Conservation (phyloP, 2,329 filamentous ascomycete species). For the Penicillium sp. region DNA sequence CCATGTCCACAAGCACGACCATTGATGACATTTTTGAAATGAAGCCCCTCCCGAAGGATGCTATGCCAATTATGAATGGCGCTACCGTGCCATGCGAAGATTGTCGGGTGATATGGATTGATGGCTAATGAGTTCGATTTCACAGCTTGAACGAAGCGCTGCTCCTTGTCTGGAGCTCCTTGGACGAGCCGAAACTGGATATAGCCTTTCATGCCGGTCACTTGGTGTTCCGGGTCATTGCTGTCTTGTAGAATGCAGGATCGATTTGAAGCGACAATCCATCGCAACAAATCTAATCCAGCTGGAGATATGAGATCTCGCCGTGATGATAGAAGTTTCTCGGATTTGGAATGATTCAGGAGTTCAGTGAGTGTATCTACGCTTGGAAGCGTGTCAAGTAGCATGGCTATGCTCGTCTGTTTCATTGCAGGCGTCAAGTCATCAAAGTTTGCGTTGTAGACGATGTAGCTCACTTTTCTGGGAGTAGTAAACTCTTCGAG, state of each 20-base stretch:
- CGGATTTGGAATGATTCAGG: slow-evolving; percentile 32
- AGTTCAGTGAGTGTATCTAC: slow-evolving; percentile 46
- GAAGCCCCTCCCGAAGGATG: slow-evolving; percentile 77
- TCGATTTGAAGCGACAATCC: slow-evolving; percentile 87
- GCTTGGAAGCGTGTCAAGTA: slow-evolving; percentile 42
- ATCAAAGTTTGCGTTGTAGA: slow-evolving; percentile 44
- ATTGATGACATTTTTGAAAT: slow-evolving; percentile 62
- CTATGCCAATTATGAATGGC: slow-evolving; percentile 77
- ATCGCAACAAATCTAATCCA: slow-evolving; percentile 68
- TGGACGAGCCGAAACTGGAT: slow-evolving; percentile 85
- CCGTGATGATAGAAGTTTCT: slow-evolving; percentile 52
- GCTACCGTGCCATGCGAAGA: slow-evolving; percentile 89
- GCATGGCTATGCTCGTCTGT: slow-evolving; percentile 27
- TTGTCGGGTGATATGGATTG: slow-evolving; percentile 57
- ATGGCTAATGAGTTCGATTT: slow-evolving; percentile 38
- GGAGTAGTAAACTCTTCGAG: background rate
- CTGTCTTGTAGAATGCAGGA: slow-evolving; percentile 77
- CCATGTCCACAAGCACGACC: slow-evolving; percentile 75
- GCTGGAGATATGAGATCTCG: slow-evolving; percentile 61
- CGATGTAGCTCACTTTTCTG: background rate
- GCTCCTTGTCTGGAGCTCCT: slow-evolving; percentile 83
- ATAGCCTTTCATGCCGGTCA: slow-evolving; percentile 64
- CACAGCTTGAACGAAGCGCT: slow-evolving; percentile 66
- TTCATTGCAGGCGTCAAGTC: slow-evolving; percentile 31
- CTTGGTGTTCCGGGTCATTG: slow-evolving; percentile 45